These are phyloP conservation scores for Eucalyptus dawsonii DNA, from an alignment of 345 rosid species.

Conservation along the genomic window DNA sequence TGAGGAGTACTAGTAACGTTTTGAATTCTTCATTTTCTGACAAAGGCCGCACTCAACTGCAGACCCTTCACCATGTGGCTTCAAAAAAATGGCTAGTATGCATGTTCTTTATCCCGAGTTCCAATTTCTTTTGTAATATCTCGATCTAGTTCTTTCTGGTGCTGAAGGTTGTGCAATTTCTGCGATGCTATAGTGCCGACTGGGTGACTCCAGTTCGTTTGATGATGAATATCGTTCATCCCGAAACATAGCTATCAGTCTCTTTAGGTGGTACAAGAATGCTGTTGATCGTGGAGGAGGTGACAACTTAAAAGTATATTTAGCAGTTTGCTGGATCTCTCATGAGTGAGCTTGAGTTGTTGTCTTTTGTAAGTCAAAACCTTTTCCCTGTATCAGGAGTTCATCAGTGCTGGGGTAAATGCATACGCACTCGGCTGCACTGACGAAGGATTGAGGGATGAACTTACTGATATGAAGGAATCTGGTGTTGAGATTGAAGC, in stretches of 20 bases:
- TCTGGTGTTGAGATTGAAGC: slow-evolving; percentile 51
- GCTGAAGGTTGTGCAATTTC: neutral
- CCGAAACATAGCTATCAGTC: slow-evolving; percentile 75
- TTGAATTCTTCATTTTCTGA: slow-evolving; percentile 18
- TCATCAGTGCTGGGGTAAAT: slow-evolving; percentile 77
- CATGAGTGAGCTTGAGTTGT: neutral
- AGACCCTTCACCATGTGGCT: slow-evolving; percentile 5
- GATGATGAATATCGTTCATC: slow-evolving; percentile 90
- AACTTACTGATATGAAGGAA: slow-evolving; percentile 60
- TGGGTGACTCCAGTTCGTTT: slow-evolving; percentile 28
- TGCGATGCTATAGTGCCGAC: slow-evolving; percentile 26
- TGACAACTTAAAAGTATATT: slow-evolving; percentile 78
- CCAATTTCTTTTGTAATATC: neutral
- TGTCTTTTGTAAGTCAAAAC: neutral
- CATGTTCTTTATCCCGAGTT: neutral
- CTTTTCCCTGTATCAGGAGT: slow-evolving; percentile 39
- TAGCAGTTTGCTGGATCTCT: neutral
- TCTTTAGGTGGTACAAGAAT: slow-evolving; percentile 73
- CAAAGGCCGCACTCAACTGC: slow-evolving; percentile 17
- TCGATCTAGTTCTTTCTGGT: neutral
- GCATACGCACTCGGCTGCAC: slow-evolving; percentile 89
- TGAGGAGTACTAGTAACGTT: slow-evolving; percentile 8
- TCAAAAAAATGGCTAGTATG: slow-evolving; percentile 52
- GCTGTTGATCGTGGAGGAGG: slow-evolving; percentile 89
- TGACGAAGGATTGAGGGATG: slow-evolving; percentile 61